Base-by-base conservation (phyloP, 345 rosid species). In the Aurinia saxatilis region DNA sequence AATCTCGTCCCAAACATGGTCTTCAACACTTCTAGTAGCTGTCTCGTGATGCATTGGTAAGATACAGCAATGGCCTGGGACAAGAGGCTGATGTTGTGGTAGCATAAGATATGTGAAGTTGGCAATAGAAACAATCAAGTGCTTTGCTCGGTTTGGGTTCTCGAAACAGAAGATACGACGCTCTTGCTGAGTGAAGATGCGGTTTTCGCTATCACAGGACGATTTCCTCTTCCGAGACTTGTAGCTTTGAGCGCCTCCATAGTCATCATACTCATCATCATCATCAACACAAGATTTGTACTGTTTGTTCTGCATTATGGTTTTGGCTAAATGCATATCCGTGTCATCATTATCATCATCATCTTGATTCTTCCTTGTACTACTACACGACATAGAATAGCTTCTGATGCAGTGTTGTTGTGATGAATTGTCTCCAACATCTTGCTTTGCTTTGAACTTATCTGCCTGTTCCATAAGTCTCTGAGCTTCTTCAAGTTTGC, bases 241-340 rank as follows among this genome's bases (percentile, higher is more conserved):
- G 55, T 67, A 78, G 55, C 79, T 80, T 44, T 91, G 89, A 52
- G 83, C 83, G 19, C 78, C 91, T 14, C 85, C 99, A 70, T 71
- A 93, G 75, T n/a, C n/a, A n/a, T 90, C 99, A 71, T 90, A 85
- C 62, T 90, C 97, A 78, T 87, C 95, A 70, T 93, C 99, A 29
- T 60, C 74, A 34, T 86, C 91, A 53, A 88, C 85, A 16, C 86
- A 71, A 65, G 82, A 60, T 67, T 82, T 87, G 70, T 70, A 87
- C 57, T 63, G 81, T 66, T 81, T 93, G 76, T 84, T 89, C 60
- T 77, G 86, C 72, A 80, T 77, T 65, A 93, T 90, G 61, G 72
- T 85, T 57, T 64, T 77, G 25, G 96, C 97, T 62, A 90, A 64
- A 77, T 86, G 82, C 80, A 40, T 74, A 80, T 90, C 97, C 9